Evolutionary conservation across 129 eudicot genomes (phyloP), one percentile per base, ranked within the genome.

Genomic region (Helichrysum umbraculigerum): DNA sequence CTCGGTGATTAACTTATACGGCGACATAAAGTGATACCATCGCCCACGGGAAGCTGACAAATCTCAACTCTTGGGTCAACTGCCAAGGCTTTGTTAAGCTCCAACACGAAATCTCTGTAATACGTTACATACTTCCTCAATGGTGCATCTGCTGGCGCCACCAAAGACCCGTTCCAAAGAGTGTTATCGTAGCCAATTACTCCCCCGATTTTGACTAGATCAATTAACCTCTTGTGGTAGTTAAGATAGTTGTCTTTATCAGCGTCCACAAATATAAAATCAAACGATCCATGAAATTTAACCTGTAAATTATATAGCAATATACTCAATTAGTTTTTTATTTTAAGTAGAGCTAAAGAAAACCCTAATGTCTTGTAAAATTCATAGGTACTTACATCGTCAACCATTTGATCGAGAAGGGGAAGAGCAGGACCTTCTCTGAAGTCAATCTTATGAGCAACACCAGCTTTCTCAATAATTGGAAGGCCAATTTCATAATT

Each of bases 371-470:
- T 25, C 7, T 7, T 37, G 0, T 56, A n/a, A 35, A 37, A 3
- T 16, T 57, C 34, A 30, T 56, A 56, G 39, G 41, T 39, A n/a
- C 59, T 39, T 69, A 79, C 82, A 8, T 79, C 73, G 4, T 33
- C 32, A 3, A 79, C 57, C 82, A 79, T 71, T 64, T 79, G 22
- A 6, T 79, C 82, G 10, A 79, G 82, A 34, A 79, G 82, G 9
- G 82, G 82, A 51, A 79, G 73, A 35, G 82, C 82, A 17, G 82
- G 78, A 42, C 82, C 82, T 79, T 79, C 82, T 79, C 77, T 79
- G 47, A 79, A 79, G 47, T 79, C 82, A 28, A 79, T 79, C 67
- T 79, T 79, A 73, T 72, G 73, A 79, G 82, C 82, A 78, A 78
- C 82, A 78, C 82, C 77, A 3, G 82, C 82, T 71, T 78, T 78